Conservation (phyloP, 495 filamentous ascomycete species). For the Podospora conica region DNA sequence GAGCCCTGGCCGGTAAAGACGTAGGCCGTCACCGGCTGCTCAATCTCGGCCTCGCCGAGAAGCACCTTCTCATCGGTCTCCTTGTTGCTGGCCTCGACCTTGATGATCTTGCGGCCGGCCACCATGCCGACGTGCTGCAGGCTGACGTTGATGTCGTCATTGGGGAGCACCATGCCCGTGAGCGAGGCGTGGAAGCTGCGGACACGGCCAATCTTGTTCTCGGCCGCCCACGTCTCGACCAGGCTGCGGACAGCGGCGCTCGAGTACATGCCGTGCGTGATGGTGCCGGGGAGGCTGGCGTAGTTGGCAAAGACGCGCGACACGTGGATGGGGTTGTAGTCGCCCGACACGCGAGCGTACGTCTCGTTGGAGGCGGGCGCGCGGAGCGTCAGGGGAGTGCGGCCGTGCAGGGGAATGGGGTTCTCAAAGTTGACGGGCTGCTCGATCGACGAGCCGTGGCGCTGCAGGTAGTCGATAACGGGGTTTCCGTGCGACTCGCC, state of each 20-base stretch:
- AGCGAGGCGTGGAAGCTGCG: slow-evolving; percentile 92
- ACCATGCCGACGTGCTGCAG: slow-evolving; percentile 97
- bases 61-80: slow-evolving; percentile 95
- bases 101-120: slow-evolving; percentile 96
- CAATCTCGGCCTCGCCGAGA: slow-evolving; percentile 91
- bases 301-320: slow-evolving; percentile 94
- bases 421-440: slow-evolving; percentile 98
- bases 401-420: slow-evolving; percentile 88
- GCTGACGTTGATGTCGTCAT: slow-evolving; percentile 89
- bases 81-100: slow-evolving; percentile 89
- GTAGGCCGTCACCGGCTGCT: slow-evolving; percentile 95
- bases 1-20: slow-evolving; percentile 98
- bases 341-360: slow-evolving; percentile 93
- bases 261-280: slow-evolving; percentile 99
- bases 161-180: slow-evolving; percentile 95
- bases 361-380: slow-evolving; percentile 97
- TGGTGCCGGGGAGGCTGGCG: slow-evolving; percentile 89
- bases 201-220: slow-evolving; percentile 96
- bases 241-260: slow-evolving; percentile 94
- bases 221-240: slow-evolving; percentile 98
- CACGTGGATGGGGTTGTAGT: slow-evolving; percentile 98
- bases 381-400: slow-evolving; percentile 75
- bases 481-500: slow-evolving; percentile 90
- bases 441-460: slow-evolving; percentile 87
- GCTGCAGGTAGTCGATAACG: slow-evolving; percentile 90